A percentile compares a stretch with the other conserved stretches of the same genome.
Conservation (phyloP, 805 yeast genomes). For the Scheffersomyces amazonensis region DNA sequence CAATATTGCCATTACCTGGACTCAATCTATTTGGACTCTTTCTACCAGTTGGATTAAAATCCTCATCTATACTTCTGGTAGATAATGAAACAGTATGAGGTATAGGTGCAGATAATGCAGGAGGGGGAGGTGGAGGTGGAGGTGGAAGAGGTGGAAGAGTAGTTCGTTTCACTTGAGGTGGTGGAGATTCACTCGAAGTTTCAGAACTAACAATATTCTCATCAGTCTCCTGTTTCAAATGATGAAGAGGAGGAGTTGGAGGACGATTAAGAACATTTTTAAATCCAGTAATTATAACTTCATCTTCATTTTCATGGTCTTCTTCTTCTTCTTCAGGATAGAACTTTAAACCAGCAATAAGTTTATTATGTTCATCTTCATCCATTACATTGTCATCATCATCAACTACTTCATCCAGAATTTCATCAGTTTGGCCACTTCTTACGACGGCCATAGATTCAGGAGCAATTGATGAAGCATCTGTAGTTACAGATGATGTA, state of each 20-base stretch:
- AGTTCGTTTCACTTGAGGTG: background rate
- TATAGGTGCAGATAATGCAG: background rate
- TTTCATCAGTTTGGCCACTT: no score
- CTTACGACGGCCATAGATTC: no score
- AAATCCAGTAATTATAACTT: no score
- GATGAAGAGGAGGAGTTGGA: background rate
- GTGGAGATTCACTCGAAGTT: background rate
- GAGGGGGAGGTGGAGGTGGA: slow-evolving; percentile 2
- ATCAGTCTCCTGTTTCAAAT: background rate
- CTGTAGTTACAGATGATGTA: no score
- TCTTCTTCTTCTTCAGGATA: background rate
- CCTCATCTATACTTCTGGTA: background rate
- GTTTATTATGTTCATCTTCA: no score
- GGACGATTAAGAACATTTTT: background rate
- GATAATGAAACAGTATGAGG: background rate
- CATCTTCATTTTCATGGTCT: background rate
- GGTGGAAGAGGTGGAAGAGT: background rate
- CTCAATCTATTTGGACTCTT: background rate
- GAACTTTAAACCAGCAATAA: no score
- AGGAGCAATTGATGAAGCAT: no score
- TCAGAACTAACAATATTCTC: background rate
- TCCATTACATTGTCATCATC: no score
- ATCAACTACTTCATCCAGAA: no score
- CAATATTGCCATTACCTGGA: background rate
- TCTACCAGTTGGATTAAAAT: background rate